These are phyloP conservation scores for Tympanopsis confertula DNA, from an alignment of 2,329 filamentous ascomycete genomes.

Conservation along the genomic window DNA sequence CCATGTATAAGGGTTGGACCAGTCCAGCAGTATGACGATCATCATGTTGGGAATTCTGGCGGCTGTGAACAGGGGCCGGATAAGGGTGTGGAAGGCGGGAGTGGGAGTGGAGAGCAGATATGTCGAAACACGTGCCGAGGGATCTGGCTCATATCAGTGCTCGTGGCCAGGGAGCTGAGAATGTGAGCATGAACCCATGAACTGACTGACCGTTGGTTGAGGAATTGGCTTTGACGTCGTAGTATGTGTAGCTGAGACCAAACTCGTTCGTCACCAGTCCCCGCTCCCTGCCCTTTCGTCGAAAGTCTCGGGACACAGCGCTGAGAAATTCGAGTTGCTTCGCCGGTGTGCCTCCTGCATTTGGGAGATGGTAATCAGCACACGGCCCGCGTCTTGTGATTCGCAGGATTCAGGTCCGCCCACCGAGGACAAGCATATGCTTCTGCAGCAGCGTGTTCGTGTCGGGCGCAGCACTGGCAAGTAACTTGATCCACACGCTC, in stretches of 20 bases:
- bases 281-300: conserved; percentile 43
- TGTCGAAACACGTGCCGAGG: conserved; percentile 75
- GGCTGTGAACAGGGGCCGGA: conserved; percentile 73
- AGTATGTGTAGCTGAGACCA: conserved; percentile 87
- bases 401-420: too few species aligned
- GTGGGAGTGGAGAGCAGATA: conserved; percentile 82
- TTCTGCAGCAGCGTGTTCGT: too few species aligned
- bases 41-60: conserved; percentile 76
- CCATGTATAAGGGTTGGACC: conserved; percentile 89
- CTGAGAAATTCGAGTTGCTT: conserved; percentile 15
- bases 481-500: too few species aligned
- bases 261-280: conserved; percentile 84
- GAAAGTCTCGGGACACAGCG: conserved; percentile 28
- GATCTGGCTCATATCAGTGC: conserved; percentile 45
- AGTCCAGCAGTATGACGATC: conserved; percentile 85
- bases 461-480: too few species aligned
- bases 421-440: too few species aligned
- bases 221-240: conserved; percentile 52
- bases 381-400: too few species aligned
- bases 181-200: conserved; percentile 6
- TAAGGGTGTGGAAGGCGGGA: conserved; percentile 67
- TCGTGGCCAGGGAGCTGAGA: neutral
- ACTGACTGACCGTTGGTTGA: neutral
- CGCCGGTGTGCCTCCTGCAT: conserved; percentile 14
- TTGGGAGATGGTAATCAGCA: too few species aligned